phyloP scores from a whole-genome alignment of 495 filamentous ascomycete species.

The Neurospora terricola region DNA sequence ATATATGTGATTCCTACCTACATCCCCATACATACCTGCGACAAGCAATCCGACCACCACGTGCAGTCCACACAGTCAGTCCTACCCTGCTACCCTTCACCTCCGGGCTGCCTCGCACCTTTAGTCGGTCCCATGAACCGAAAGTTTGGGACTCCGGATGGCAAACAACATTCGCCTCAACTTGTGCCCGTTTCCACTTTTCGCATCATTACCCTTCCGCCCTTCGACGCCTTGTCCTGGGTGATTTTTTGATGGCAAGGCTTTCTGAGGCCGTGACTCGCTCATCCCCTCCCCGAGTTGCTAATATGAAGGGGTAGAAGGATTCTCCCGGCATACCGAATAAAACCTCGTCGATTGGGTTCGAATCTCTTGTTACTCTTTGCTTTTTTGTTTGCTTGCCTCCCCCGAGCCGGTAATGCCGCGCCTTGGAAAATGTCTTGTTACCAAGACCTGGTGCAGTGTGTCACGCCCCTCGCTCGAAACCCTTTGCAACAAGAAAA shows the following conservation, averaged over 20 bases:
- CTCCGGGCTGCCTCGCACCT: neutral
- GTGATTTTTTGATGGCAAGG: neutral
- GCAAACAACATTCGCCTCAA: neutral
- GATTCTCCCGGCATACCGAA: neutral
- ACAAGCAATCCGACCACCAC: neutral
- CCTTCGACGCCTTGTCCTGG: neutral
- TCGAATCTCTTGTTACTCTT: neutral
- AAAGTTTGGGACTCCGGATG: neutral
- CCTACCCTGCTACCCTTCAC: neutral
- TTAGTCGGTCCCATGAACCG: neutral
- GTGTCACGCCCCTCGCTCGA: neutral
- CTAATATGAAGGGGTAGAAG: neutral
- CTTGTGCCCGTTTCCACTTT: neutral
- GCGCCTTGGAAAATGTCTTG: neutral
- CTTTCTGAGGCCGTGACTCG: neutral
- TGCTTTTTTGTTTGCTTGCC: neutral
- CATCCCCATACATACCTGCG: neutral
- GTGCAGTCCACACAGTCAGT: neutral
- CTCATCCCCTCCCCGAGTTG: neutral
- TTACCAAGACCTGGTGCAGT: neutral
- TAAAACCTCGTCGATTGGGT: neutral
- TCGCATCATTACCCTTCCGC: neutral
- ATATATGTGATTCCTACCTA: neutral
- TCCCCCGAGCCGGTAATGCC: neutral
- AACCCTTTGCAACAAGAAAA: neutral